Conservation (phyloP, 1,284 basidiomycete species). For the Irpex sp. region DNA sequence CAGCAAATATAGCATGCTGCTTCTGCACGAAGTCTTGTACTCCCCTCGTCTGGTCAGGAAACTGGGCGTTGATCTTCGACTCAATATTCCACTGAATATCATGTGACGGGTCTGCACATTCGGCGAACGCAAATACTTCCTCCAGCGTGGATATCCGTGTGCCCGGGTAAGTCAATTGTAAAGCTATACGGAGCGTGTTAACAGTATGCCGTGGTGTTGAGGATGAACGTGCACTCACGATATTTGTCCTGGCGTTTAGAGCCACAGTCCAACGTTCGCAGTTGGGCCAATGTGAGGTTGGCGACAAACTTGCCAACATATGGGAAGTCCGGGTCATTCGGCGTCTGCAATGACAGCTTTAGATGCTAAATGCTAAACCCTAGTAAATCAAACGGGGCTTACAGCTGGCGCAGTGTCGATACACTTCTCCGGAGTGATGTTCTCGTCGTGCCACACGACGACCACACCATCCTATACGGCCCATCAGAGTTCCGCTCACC, state of each 20-base stretch:
- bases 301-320: slow-evolving; percentile 75
- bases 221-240: slow-evolving; percentile 34
- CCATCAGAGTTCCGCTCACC: neutral
- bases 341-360: slow-evolving; percentile 31
- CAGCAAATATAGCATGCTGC: slow-evolving; percentile 54
- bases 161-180: slow-evolving; percentile 62
- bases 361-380: neutral
- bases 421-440: slow-evolving; percentile 60
- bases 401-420: slow-evolving; percentile 62
- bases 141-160: slow-evolving; percentile 68
- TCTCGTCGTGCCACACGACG: slow-evolving; percentile 79
- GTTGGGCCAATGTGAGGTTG: slow-evolving; percentile 73
- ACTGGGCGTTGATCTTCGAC: slow-evolving; percentile 67
- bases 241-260: slow-evolving; percentile 59
- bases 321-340: slow-evolving; percentile 56
- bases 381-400: slow-evolving; percentile 17
- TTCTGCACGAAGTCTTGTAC: slow-evolving; percentile 65
- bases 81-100: slow-evolving; percentile 74
- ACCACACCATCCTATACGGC: slow-evolving; percentile 59
- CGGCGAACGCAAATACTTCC: slow-evolving; percentile 73
- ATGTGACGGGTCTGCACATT: slow-evolving; percentile 62
- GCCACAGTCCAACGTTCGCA: slow-evolving; percentile 77
- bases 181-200: slow-evolving; percentile 34
- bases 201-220: neutral
- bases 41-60: slow-evolving; percentile 51